phyloP scores from a whole-genome alignment of 805 yeast species.

The Saturnispora bothae region DNA sequence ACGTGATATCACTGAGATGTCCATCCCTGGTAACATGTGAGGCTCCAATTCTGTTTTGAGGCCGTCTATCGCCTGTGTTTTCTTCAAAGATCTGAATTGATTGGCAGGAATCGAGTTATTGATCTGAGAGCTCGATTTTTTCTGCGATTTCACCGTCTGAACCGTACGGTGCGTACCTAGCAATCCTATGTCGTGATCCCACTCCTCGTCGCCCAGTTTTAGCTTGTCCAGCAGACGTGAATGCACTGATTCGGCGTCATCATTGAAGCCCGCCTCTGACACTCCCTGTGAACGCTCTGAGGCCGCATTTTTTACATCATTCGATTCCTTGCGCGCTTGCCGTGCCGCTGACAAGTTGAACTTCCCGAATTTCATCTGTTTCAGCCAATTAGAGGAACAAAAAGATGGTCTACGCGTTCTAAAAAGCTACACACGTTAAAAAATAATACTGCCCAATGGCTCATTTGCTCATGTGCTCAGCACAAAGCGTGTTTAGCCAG shows the following conservation, averaged over 20 bases:
- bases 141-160: constrained; percentile 5
- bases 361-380: constrained; percentile 7
- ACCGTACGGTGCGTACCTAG: constrained; percentile 3
- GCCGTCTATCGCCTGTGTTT: no score
- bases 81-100: constrained; percentile 24
- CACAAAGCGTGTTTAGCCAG: background rate
- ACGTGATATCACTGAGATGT: constrained; percentile 10
- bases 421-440: no score
- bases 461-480: background rate
- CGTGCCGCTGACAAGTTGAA: constrained; percentile 2
- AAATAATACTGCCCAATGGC: no score
- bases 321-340: background rate
- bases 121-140: background rate
- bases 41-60: background rate
- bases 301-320: background rate
- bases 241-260: constrained; percentile 15
- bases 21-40: background rate
- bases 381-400: no score
- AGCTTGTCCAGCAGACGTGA: constrained; percentile 25
- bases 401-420: no score
- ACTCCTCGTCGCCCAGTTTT: constrained; percentile 25
- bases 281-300: background rate
- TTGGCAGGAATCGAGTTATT: constrained; percentile 17
- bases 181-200: constrained; percentile 12
- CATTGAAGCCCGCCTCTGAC: background rate